A percentile compares a stretch with the other conserved stretches of the same genome.
Evolutionary conservation across 1,284 basidiomycete genomes (phyloP).

Genomic region (Phylloporus sp.): DNA sequence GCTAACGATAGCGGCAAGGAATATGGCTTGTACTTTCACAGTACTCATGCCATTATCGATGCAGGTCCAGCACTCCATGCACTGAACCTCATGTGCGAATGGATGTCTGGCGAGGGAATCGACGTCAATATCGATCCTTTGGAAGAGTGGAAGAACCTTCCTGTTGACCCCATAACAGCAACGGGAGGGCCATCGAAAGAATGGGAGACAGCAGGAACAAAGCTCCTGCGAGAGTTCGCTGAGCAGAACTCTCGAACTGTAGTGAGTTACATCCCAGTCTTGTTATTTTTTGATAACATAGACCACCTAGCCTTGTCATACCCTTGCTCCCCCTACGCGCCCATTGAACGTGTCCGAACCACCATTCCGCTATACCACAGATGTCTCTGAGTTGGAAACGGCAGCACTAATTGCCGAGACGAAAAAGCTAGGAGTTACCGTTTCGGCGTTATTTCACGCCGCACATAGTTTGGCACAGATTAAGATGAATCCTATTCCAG

Average conservation of each 20-base stretch:
- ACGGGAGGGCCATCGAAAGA: constrained; percentile 20
- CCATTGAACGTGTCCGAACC: constrained; percentile 19
- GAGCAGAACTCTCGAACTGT: constrained; percentile 11
- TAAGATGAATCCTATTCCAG: constrained; percentile 27
- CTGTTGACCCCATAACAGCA: constrained; percentile 26
- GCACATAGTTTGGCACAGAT: constrained; percentile 25
- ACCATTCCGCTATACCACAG: constrained; percentile 6
- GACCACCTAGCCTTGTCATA: constrained; percentile 15
- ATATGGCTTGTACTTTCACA: constrained; percentile 28
- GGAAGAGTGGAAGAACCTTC: constrained; percentile 29
- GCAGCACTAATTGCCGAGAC: constrained; percentile 13
- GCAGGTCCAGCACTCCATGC: constrained; percentile 19
- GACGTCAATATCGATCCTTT: constrained; percentile 13
- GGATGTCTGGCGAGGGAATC: constrained; percentile 26
- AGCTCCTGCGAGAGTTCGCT: constrained; percentile 13
- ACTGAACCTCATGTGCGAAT: constrained; percentile 30
- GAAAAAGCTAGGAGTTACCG: constrained; percentile 20
- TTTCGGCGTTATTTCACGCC: constrained; percentile 24
- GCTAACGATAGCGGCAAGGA: not conserved
- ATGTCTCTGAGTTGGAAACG: constrained; percentile 16
- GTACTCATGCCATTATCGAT: constrained; percentile 22
- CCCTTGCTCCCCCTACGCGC: constrained; percentile 15
- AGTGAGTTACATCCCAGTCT: constrained; percentile 10
- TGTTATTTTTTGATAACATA: not conserved
- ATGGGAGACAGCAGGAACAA: constrained; percentile 17